Conservation (phyloP, 2,329 filamentous ascomycete species). For the Phialocephala subalpina region DNA sequence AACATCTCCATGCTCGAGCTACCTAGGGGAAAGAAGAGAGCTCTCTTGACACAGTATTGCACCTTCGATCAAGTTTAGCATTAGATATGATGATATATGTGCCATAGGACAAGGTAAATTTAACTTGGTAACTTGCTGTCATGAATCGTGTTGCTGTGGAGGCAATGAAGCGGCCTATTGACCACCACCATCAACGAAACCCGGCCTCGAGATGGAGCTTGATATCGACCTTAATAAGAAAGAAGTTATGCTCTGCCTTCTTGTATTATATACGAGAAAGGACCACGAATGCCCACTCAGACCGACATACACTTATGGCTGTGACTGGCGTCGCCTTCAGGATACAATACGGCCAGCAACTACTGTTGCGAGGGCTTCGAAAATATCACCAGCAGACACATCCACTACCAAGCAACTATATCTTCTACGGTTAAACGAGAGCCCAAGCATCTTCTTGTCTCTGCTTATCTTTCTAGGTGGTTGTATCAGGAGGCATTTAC, state of each 20-base stretch:
- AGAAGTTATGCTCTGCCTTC: background rate
- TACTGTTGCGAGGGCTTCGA: background rate
- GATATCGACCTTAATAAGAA: background rate
- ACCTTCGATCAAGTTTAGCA: background rate
- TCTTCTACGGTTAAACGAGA: background rate
- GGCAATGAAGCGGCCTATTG: background rate
- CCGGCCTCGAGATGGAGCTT: background rate
- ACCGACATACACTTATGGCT: too few relatives aligned
- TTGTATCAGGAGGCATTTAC: too few relatives aligned
- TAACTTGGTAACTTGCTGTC: background rate
- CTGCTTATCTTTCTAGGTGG: too few relatives aligned
- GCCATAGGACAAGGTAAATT: background rate
- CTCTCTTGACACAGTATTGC: background rate
- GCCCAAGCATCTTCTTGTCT: too few relatives aligned
- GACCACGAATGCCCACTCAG: too few relatives aligned
- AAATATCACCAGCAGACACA: background rate
- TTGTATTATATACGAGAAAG: background rate
- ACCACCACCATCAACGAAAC: background rate
- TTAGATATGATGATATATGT: background rate
- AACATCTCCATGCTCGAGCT: background rate
- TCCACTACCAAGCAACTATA: background rate
- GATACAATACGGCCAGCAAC: too few relatives aligned
- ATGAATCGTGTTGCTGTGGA: background rate
- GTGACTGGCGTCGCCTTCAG: too few relatives aligned
- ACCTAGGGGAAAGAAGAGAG: background rate